Evolutionary conservation across 441 rosid species (phyloP).

Genomic region (Codiaeum variegatum): DNA sequence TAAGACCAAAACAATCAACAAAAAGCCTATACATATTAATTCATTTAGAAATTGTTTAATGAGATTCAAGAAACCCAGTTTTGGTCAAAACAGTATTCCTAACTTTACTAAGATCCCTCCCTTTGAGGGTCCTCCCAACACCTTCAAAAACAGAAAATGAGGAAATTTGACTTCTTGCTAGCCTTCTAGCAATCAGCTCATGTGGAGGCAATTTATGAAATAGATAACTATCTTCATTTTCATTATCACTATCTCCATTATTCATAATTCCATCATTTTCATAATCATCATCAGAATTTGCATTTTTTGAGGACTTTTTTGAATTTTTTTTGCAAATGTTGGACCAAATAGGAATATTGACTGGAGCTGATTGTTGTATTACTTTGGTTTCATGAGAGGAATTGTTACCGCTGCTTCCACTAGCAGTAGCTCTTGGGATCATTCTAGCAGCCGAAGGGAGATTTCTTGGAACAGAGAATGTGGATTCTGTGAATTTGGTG

Average conservation of each 20-base stretch:
- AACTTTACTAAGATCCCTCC: conserved; percentile 73
- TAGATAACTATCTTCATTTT: conserved; percentile 26
- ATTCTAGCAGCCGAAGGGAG: conserved; percentile 47
- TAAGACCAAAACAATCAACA: neutral
- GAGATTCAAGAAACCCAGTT: conserved; percentile 84
- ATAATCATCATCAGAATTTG: conserved; percentile 5
- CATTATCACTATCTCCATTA: conserved; percentile 21
- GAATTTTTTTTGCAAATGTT: conserved; percentile 33
- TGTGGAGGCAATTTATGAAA: conserved; percentile 58
- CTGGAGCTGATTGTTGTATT: conserved; percentile 62
- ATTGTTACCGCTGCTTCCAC: conserved; percentile 19
- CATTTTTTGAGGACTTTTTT: conserved; percentile 28
- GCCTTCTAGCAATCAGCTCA: conserved; percentile 54
- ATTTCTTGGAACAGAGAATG: conserved; percentile 29
- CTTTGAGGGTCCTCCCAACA: conserved; percentile 78
- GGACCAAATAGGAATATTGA: conserved; percentile 71
- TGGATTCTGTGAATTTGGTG: conserved; percentile 26
- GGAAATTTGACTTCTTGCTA: conserved; percentile 55
- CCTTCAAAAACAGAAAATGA: conserved; percentile 82
- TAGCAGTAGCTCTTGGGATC: conserved; percentile 40
- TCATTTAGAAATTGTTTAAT: neutral
- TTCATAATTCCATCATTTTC: conserved; percentile 7
- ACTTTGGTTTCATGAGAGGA: conserved; percentile 28
- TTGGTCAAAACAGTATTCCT: conserved; percentile 73
- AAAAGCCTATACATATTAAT: neutral